Evolutionary conservation across 495 filamentous ascomycete species (phyloP).

Genomic region (Penicillium canariense): DNA sequence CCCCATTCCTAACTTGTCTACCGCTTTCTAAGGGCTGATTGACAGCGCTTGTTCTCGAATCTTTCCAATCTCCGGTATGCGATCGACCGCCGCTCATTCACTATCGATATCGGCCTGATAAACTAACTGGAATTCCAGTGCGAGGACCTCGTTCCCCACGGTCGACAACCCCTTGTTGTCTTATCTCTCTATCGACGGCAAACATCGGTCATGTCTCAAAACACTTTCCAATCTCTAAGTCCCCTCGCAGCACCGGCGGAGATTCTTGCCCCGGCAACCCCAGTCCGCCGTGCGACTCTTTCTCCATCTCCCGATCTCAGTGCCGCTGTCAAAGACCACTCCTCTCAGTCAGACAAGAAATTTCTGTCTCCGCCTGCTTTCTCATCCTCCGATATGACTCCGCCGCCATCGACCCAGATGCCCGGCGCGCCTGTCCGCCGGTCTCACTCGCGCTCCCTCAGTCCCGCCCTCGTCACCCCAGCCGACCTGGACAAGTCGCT

Average conservation of each 20-base stretch:
- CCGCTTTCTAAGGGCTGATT: background rate
- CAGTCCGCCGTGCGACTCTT: slow-evolving; percentile 34
- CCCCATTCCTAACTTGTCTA: background rate
- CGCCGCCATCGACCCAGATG: slow-evolving; percentile 71
- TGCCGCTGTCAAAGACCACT: slow-evolving; percentile 25
- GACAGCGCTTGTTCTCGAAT: background rate
- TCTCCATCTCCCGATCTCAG: slow-evolving; percentile 45
- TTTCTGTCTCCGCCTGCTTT: slow-evolving; percentile 40
- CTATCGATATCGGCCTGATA: slow-evolving; percentile 14
- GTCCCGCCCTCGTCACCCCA: slow-evolving; percentile 53
- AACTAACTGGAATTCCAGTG: slow-evolving; percentile 21
- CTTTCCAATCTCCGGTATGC: slow-evolving; percentile 32
- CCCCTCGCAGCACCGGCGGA: slow-evolving; percentile 43
- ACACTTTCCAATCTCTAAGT: slow-evolving; percentile 29
- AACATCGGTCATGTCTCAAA: slow-evolving; percentile 39
- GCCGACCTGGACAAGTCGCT: slow-evolving; percentile 55
- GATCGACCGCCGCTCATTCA: slow-evolving; percentile 12
- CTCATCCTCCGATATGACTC: slow-evolving; percentile 59
- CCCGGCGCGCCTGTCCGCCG: slow-evolving; percentile 42
- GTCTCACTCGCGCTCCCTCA: slow-evolving; percentile 37
- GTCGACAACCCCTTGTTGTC: slow-evolving; percentile 12
- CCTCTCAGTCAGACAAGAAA: slow-evolving; percentile 34
- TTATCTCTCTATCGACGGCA: slow-evolving; percentile 8
- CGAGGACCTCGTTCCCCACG: slow-evolving; percentile 23
- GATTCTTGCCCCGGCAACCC: slow-evolving; percentile 38